Evolutionary conservation across 2,329 filamentous ascomycete genomes (phyloP), one percentile per base, ranked within the genome.

Genomic region (Diaporthe sp.): DNA sequence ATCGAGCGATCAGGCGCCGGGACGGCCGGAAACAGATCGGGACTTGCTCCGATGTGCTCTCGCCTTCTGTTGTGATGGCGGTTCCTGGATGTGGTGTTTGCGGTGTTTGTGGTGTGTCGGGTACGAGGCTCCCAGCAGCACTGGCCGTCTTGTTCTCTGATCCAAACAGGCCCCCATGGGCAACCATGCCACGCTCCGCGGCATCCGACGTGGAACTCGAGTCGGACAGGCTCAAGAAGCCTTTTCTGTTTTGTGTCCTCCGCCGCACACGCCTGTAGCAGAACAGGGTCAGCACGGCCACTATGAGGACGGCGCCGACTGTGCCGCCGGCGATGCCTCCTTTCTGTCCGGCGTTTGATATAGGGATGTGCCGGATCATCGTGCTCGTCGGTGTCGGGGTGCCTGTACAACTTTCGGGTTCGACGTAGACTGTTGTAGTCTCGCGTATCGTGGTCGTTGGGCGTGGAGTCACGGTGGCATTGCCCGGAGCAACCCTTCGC

Each of bases 321-420:
- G 64, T 52, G 45, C 64, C 64, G 33, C 45, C 45, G 19, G 64
- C 64, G 9, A 67, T 67, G 13, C 64, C 64, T 22, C 45, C 64
- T 52, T 28, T 67, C 22, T 67, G 30, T n/a, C 45, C 30, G 9
- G 64, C 64, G 6, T 28, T 33, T 25, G 64, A 52, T 8, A 35
- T 8, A 19, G 42, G 45, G 28, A 50, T 1, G 45, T 35, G 13
- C 2, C 45, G 45, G 10, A 13, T 8, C 45, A 50, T 50, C 8
- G 22, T 13, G 22, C 12, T 25, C 15, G 45, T 38, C 15, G 61
- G 61, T 15, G 12, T 54, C 8, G 64, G 33, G 22, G 45, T 67
- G 8, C n/a, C 22, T 1, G 64, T 40, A 7, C 45, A 52, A 17
- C 8, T 30, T 13, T 12, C 30, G 9, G 64, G 22, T 15, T 19